A percentile compares a stretch with the other conserved stretches of the same genome.
Conservation (phyloP, 106 monocot genomes). For the Phalaenopsis equestris region DNA sequence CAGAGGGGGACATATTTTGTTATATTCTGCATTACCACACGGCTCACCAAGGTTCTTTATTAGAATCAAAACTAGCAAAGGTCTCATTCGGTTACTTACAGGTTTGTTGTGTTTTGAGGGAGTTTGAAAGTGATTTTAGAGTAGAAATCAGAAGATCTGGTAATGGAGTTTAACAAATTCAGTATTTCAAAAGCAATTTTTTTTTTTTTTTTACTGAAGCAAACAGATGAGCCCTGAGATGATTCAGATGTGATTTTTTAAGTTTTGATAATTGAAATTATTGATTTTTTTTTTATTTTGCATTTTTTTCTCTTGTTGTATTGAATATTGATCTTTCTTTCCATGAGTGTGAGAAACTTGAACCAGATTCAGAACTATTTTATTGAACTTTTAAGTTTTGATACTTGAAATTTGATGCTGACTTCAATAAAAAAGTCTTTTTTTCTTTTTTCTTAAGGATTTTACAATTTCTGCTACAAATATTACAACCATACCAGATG, state of each 20-base stretch:
- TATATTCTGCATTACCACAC: not conserved
- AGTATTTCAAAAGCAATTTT: not conserved
- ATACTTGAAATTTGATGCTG: too few relatives aligned
- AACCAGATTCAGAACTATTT: too few relatives aligned
- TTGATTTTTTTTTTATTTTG: not conserved
- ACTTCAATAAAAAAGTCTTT: too few relatives aligned
- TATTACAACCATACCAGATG: too few relatives aligned
- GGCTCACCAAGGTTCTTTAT: too few relatives aligned
- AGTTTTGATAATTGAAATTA: not conserved
- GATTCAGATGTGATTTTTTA: not conserved
- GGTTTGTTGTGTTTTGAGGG: not conserved
- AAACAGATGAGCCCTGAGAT: not conserved
- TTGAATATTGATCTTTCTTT: not conserved
- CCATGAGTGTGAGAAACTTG: too few relatives aligned
- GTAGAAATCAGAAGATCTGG: too few relatives aligned
- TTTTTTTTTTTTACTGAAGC: not conserved
- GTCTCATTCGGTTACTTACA: not conserved
- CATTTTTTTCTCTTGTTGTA: not conserved
- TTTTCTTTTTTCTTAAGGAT: too few relatives aligned
- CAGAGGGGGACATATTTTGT: not conserved
- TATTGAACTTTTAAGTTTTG: too few relatives aligned
- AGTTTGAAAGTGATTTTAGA: too few relatives aligned
- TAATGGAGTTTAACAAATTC: too few relatives aligned
- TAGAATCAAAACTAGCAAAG: not conserved
- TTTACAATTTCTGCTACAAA: too few relatives aligned